Percentiles rank a stretch among this genome's conserved stretches.
These are phyloP conservation scores for Somion occarium DNA, from an alignment of 1,284 basidiomycete species.

Conservation along the genomic window DNA sequence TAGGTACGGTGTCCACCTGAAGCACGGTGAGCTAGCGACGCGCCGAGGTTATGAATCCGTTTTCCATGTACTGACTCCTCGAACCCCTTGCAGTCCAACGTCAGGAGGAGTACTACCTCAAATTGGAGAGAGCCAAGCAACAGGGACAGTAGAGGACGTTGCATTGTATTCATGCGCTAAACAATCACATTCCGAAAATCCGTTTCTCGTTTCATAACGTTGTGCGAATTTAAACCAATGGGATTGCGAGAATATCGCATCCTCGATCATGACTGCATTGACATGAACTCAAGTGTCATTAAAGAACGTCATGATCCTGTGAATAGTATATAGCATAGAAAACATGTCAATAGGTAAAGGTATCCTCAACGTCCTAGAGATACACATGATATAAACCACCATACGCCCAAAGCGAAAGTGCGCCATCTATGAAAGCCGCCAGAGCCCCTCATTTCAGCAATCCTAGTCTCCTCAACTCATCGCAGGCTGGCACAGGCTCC, in stretches of 20 bases:
- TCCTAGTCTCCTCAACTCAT: constrained; percentile 62
- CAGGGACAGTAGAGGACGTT: constrained; percentile 8
- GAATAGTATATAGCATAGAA: background rate
- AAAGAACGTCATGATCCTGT: background rate
- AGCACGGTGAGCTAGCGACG: constrained; percentile 48
- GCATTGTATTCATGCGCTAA: background rate
- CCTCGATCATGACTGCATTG: background rate
- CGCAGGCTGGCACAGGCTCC: constrained; percentile 70
- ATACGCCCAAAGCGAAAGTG: background rate
- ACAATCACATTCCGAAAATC: no score
- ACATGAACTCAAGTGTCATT: no score
- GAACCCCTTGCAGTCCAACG: constrained; percentile 56
- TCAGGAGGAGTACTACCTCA: constrained; percentile 81
- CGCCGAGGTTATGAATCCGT: background rate
- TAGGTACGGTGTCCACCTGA: constrained; percentile 81
- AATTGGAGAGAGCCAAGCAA: constrained; percentile 57
- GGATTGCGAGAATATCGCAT: no score
- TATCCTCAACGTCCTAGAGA: background rate
- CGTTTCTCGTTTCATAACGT: no score
- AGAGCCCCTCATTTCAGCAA: constrained; percentile 31
- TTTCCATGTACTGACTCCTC: constrained; percentile 9
- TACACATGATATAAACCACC: background rate
- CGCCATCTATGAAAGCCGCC: background rate
- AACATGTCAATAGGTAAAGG: background rate
- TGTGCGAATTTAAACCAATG: no score